Evolutionary conservation across 2,329 filamentous ascomycete genomes (phyloP), one percentile per base, ranked within the genome.

Genomic region (Scedosporium aurantiacum): DNA sequence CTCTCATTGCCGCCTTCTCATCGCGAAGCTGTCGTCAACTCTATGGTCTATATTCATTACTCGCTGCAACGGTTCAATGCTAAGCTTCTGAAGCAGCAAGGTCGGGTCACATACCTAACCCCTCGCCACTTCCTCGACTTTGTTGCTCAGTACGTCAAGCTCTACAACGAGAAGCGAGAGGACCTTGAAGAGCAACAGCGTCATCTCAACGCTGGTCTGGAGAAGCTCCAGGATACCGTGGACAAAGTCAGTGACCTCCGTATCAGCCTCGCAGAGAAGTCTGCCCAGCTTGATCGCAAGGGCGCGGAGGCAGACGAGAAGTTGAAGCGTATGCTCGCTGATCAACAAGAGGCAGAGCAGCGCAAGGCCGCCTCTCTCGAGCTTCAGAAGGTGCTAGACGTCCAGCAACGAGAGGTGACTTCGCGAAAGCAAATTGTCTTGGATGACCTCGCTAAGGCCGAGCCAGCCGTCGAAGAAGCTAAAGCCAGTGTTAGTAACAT

Each of bases 41-140:
- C 92, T 0, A 99, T 99, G 94, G 95, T 99, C 2, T 95, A 96
- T 70, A 93, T 99, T 21, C 94, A 99, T 71, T 91, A 97, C 76
- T 99, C 94, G 2, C 78, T 99, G 57, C 90, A 93, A 64, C 82
- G 84, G 58, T 95, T 97, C 81, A 99, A 99, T 70, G 79, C 83
- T 66, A 92, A 91, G 69, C 79, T 99, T 25, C 83, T 89, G 65
- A 94, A 91, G 72, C 94, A 97, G 72, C 94, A 97, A 76, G 91
- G 90, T 73, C 91, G 89, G 74, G 83, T 88, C 32, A 97, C 94
- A 0, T 97, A 90, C 78, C 84, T 99, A 62, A 99, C 95, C 10
- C 94, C 94, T 55, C 87, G 94, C 55, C 94, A 99, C 74, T 99
- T 96, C 79, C 79, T 99, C 59, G 95, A 99, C 73, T 99, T 99